Base-by-base conservation (phyloP, 345 rosid genomes). In the Hibiscus tridactylites region DNA sequence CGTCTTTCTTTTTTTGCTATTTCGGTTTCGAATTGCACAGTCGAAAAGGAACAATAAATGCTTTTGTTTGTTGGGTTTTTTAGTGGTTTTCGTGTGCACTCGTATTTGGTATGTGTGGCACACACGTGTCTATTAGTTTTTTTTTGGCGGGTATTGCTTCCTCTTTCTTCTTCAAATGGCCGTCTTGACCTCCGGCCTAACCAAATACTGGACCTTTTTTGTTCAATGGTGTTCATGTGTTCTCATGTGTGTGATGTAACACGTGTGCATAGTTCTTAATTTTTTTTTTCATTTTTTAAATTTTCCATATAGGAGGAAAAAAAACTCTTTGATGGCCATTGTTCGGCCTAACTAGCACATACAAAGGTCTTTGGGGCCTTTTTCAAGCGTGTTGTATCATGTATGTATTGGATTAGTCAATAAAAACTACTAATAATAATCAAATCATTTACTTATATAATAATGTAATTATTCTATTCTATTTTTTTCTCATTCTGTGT, bases 301-400 rank as follows among this genome's bases (percentile, higher is more conserved):
- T 21, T 16, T 29, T 31, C 53, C 26, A 42, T 29, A 8, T 73
- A 70, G 76, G 77, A 63, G 65, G 1, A 15, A 50, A 49, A 19
- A 79, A 52, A 81, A 75, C 77, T 79, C 85, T 68, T 76, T 56
- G 65, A 6, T 15, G 82, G 82, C 83, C 80, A 61, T 24, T 42
- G 54, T 62, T 65, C 44, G 80, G 84, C 81, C 78, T 65, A 71
- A 12, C n/a, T 49, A 73, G 71, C 71, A 74, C 37, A 78, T 50
- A 77, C 60, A 50, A 82, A 73, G 87, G 83, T 80, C 84, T 82
- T 83, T 80, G 86, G 88, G 92, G 83, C 90, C 86, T 83, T 80
- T 83, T 80, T 75, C 19, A 47, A 56, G 2, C 76, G 47, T 80
- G 84, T 46, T 50, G 17, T 33, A 21, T 21, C 24, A 21, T 21